Conservation (phyloP, 1,139 yeast species). For the Debaryomyces psychrophilus region DNA sequence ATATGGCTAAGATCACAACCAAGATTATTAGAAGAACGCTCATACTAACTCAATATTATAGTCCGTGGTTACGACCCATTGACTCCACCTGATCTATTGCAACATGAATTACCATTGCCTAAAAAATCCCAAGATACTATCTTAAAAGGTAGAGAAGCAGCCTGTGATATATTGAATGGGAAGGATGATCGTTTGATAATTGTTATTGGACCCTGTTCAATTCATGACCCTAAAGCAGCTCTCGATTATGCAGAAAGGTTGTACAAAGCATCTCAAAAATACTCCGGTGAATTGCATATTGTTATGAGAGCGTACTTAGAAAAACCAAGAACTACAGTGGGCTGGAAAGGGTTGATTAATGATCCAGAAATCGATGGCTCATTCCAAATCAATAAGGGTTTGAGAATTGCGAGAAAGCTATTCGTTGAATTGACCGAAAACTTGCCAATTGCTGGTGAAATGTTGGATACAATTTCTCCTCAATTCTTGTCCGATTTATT, state of each 20-base stretch:
- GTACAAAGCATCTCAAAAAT: conserved; percentile 58
- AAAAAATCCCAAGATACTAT: conserved; percentile 63
- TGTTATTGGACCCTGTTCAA: conserved; percentile 95
- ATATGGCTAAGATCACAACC: neutral
- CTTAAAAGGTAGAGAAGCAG: conserved; percentile 73
- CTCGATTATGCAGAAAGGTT: conserved; percentile 80
- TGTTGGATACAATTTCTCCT: conserved; percentile 96
- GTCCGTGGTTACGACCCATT: conserved; percentile 87
- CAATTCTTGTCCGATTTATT: conserved; percentile 89
- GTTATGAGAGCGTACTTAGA: conserved; percentile 98
- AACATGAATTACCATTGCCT: conserved; percentile 81
- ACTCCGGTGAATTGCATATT: conserved; percentile 75
- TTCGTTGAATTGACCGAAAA: conserved; percentile 77
- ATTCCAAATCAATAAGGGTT: conserved; percentile 92
- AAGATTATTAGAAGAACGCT: neutral
- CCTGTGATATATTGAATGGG: conserved; percentile 71
- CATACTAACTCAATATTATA: conserved; percentile 22
- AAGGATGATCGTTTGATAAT: conserved; percentile 78
- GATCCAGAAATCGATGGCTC: conserved; percentile 96
- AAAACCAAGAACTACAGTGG: conserved; percentile 98
- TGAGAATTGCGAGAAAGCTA: conserved; percentile 83
- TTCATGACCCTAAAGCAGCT: conserved; percentile 93
- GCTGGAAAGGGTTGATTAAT: conserved; percentile 97
- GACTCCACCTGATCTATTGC: conserved; percentile 91
- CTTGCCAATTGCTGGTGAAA: conserved; percentile 94